Evolutionary conservation across 1,284 basidiomycete species (phyloP).

Genomic region (Marasmius tenuissimus): DNA sequence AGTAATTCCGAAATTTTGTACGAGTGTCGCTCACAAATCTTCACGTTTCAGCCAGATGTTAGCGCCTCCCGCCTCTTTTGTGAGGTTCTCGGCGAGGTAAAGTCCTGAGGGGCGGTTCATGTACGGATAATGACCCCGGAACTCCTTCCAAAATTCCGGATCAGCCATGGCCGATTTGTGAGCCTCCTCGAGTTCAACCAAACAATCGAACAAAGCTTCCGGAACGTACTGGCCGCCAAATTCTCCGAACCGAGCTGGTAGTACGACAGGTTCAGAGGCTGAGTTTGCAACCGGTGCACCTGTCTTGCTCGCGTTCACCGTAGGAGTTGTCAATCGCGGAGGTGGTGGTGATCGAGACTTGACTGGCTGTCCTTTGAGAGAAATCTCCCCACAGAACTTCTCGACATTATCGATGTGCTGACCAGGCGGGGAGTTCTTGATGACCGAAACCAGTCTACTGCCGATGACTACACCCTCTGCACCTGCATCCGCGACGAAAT

Average conservation of each 20-base stretch:
- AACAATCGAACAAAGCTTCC: conserved; percentile 89
- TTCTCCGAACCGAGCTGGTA: conserved; percentile 88
- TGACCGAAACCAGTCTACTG: conserved; percentile 80
- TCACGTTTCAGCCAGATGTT: conserved; percentile 99
- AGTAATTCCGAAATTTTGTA: background rate
- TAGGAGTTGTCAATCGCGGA: conserved; percentile 27
- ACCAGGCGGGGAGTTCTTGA: conserved; percentile 64
- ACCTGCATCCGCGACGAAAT: conserved; percentile 81
- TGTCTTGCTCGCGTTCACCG: conserved; percentile 25
- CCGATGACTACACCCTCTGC: conserved; percentile 97
- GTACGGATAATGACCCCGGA: conserved; percentile 87
- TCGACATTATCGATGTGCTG: conserved; percentile 66
- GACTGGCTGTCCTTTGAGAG: conserved; percentile 53
- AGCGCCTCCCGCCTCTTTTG: conserved; percentile 80
- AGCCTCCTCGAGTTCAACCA: conserved; percentile 89
- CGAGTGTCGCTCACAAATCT: conserved; percentile 68
- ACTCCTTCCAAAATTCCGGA: conserved; percentile 93
- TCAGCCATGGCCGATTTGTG: conserved; percentile 87
- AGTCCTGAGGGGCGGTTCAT: conserved; percentile 80
- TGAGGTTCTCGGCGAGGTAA: conserved; percentile 76
- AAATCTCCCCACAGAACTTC: conserved; percentile 73
- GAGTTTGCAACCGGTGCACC: conserved; percentile 25
- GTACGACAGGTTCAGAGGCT: conserved; percentile 39
- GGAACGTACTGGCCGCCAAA: conserved; percentile 99
- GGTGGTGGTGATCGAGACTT: conserved; percentile 29